Conservation (phyloP, 2,329 filamentous ascomycete genomes). For the Aspergillus japonicus region DNA sequence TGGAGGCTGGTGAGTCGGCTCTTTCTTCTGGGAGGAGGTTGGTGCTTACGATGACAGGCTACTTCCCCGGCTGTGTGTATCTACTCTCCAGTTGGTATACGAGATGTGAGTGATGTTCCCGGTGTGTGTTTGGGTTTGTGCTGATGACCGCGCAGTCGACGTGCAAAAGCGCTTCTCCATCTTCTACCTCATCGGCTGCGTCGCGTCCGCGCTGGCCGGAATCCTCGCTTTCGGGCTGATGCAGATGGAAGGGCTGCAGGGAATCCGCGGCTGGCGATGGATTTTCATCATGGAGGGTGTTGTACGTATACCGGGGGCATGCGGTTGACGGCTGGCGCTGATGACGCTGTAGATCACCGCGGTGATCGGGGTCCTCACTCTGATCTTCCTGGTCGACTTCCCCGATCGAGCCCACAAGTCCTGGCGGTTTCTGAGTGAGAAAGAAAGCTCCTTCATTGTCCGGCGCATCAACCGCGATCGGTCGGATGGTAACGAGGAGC, state of each 20-base stretch:
- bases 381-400: slow-evolving; percentile 40
- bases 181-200: slow-evolving; percentile 52
- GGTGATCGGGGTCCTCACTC: slow-evolving; percentile 29
- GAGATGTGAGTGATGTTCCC: slow-evolving; percentile 24
- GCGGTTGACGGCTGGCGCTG: background rate
- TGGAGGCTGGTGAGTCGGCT: slow-evolving; percentile 23
- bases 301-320: slow-evolving; percentile 15
- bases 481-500: slow-evolving; percentile 50
- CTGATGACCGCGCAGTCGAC: slow-evolving; percentile 22
- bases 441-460: slow-evolving; percentile 52
- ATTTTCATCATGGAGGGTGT: slow-evolving; percentile 57
- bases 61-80: slow-evolving; percentile 70
- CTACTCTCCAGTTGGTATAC: slow-evolving; percentile 74
- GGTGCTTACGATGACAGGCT: slow-evolving; percentile 63
- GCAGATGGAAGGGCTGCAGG: slow-evolving; percentile 44
- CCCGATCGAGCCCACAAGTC: slow-evolving; percentile 35
- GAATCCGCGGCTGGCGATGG: slow-evolving; percentile 52
- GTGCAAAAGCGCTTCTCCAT: slow-evolving; percentile 38
- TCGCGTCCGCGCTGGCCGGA: slow-evolving; percentile 50
- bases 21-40: slow-evolving; percentile 28
- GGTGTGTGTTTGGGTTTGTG: background rate
- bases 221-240: slow-evolving; percentile 47
- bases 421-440: slow-evolving; percentile 34
- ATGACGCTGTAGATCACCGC: slow-evolving; percentile 25
- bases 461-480: slow-evolving; percentile 54